Evolutionary conservation across 2,329 filamentous ascomycete species (phyloP).

Genomic region (Hypomyces perniciosus): DNA sequence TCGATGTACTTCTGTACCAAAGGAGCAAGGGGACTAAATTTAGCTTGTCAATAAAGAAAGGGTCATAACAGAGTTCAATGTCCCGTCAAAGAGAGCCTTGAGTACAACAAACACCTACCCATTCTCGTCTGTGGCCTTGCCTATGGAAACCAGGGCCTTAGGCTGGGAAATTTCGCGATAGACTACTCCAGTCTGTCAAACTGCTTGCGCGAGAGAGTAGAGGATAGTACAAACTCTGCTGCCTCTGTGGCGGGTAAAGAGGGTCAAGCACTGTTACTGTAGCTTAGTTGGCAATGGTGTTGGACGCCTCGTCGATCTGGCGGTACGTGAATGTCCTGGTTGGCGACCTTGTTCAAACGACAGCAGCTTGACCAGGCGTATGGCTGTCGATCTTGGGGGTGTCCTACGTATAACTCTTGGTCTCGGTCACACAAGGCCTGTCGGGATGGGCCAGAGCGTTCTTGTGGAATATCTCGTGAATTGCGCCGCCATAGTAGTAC

Average conservation of each 20-base stretch:
- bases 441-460: constrained; percentile 67
- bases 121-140: constrained; percentile 50
- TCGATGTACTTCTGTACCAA: constrained; percentile 60
- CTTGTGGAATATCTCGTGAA: constrained; percentile 62
- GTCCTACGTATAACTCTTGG: constrained; percentile 28
- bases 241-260: constrained; percentile 24
- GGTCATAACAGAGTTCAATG: neutral
- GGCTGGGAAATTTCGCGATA: constrained; percentile 77
- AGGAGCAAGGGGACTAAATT: constrained; percentile 29
- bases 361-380: constrained; percentile 1
- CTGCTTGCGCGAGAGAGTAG: neutral
- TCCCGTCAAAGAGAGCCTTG: neutral
- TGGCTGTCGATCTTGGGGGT: neutral
- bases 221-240: constrained; percentile 15
- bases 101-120: constrained; percentile 7
- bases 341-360: constrained; percentile 32
- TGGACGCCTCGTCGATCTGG: constrained; percentile 81
- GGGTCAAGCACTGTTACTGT: constrained; percentile 69
- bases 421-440: constrained; percentile 44
- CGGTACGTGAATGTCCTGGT: constrained; percentile 71
- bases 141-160: constrained; percentile 59
- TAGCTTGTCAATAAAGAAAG: constrained; percentile 7
- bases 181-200: constrained; percentile 28
- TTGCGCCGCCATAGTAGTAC: constrained; percentile 55
- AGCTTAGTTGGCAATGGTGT: constrained; percentile 70